Base-by-base conservation (phyloP, 1,284 basidiomycete genomes). In the Cutaneotrichosporon spelunceum region DNA sequence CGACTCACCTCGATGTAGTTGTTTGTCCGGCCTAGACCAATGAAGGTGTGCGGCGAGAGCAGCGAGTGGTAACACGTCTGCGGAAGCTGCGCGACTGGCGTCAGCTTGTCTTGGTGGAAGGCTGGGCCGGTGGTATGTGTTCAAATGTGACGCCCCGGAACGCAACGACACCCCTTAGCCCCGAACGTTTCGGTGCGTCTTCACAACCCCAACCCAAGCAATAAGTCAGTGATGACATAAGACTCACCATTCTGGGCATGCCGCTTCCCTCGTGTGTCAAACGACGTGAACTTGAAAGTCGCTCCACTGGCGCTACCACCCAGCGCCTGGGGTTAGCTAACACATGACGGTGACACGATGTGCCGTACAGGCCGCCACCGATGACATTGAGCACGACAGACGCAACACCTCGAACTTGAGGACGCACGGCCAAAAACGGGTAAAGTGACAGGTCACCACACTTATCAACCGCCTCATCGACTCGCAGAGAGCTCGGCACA, bases 1-100 rank as follows among this genome's bases (percentile, higher is more conserved):
- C 24, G 23, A 16, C 81, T 70, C 49, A 78, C 77, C 70, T 99
- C 96, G 72, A 99, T 92, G 79, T 99, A 99, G 78, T 99, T 99
- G 81, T 99, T 99, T n/a, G 95, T 99, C 48, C 96, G 86, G 0
- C 96, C 96, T 2, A 99, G 86, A 0, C 96, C 96, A 73, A 99
- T 92, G 83, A 94, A 97, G 3, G 91, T 86, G 73, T 97, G 97
- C 0, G 96, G 95, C 1, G 91, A 89, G 55, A 88, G 84, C 11
- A 99, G 84, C 10, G 93, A 83, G 55, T 95, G 89, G 73, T 98
- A 98, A 0, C 88, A 85, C 1, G 91, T 91, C 75, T 96, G 93
- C 2, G 95, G 88, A 5, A 97, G 85, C 78, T 99, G 96, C 1
- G 87, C 88, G 30, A 95, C 93, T 91, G 71, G 34, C 27, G 59